These are phyloP conservation scores for Helichrysum umbraculigerum DNA, from an alignment of 129 eudicot genomes.

Conservation along the genomic window DNA sequence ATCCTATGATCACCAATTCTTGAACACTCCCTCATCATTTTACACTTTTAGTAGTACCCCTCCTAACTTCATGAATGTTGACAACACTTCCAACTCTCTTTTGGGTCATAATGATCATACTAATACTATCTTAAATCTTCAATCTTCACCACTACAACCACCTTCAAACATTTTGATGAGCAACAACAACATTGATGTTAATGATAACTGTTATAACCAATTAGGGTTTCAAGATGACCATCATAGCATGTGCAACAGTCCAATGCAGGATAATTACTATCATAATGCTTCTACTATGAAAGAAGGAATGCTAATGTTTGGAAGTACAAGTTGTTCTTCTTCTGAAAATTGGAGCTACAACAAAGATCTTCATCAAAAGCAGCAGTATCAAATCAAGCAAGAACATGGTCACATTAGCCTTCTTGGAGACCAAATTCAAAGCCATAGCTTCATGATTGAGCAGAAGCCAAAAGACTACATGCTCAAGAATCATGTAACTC, in stretches of 20 bases:
- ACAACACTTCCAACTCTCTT: constrained; percentile 23
- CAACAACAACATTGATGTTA: constrained; percentile 23
- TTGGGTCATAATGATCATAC: constrained; percentile 22
- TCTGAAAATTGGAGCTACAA: constrained; percentile 55
- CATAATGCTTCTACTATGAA: constrained; percentile 29
- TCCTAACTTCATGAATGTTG: constrained; percentile 36
- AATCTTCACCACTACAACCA: constrained; percentile 23
- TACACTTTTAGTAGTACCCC: constrained; percentile 22
- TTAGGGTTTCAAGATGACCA: constrained; percentile 37
- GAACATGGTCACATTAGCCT: constrained; percentile 29
- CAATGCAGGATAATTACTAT: constrained; percentile 30
- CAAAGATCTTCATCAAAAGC: constrained; percentile 27
- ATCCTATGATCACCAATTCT: constrained; percentile 19
- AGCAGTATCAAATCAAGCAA: constrained; percentile 41
- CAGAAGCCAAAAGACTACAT: constrained; percentile 27
- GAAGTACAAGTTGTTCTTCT: constrained; percentile 51
- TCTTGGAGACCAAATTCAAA: constrained; percentile 36
- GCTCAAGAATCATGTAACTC: constrained; percentile 30
- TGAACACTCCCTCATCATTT: constrained; percentile 30
- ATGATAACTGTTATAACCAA: constrained; percentile 15
- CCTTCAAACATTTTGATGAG: constrained; percentile 19
- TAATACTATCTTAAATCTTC: constrained; percentile 9
- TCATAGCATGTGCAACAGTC: constrained; percentile 39
- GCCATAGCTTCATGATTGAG: constrained; percentile 32
- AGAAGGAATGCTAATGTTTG: constrained; percentile 50